These are phyloP conservation scores for Podaxis sp. DNA, from an alignment of 768 basidiomycete genomes.

Conservation along the genomic window DNA sequence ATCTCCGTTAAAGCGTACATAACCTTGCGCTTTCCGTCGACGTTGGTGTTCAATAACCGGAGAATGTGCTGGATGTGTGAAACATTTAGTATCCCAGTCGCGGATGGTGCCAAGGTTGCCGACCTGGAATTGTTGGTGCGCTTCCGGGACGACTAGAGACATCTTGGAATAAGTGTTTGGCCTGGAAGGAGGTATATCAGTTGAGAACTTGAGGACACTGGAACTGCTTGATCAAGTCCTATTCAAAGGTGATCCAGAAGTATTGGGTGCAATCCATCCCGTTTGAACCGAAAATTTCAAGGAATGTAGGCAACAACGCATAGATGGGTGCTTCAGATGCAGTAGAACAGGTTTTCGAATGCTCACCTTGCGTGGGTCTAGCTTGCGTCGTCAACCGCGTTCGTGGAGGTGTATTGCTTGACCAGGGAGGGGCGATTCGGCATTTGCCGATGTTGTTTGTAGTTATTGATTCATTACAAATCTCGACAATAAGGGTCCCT, in stretches of 20 bases:
- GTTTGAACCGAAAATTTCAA: not conserved
- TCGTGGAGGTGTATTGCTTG: not conserved
- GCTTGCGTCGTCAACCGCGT: conserved; percentile 4
- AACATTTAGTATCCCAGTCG: not conserved
- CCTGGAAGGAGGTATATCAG: conserved; percentile 20
- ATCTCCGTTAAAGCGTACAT: conserved; percentile 99
- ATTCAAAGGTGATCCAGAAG: not conserved
- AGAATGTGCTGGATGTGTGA: conserved; percentile 78
- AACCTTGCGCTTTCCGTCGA: conserved; percentile 98
- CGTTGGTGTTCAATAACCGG: conserved; percentile 99
- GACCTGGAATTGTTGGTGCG: conserved; percentile 95
- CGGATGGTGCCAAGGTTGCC: conserved; percentile 13
- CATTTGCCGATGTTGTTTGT: conserved; percentile 4
- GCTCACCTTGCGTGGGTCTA: conserved; percentile 8
- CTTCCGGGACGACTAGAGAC: conserved; percentile 97
- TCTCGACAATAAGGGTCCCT: too few relatives aligned
- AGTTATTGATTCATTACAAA: not conserved
- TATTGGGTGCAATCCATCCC: conserved; percentile 3
- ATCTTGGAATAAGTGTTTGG: conserved; percentile 38
- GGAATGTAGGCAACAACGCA: not conserved
- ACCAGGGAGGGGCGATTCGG: not conserved
- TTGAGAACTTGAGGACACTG: not conserved
- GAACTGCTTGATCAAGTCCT: not conserved
- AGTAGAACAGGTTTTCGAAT: not conserved
- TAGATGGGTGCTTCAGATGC: not conserved